Conservation (phyloP, 148 eudicot genomes). For the Polygonum aviculare region DNA sequence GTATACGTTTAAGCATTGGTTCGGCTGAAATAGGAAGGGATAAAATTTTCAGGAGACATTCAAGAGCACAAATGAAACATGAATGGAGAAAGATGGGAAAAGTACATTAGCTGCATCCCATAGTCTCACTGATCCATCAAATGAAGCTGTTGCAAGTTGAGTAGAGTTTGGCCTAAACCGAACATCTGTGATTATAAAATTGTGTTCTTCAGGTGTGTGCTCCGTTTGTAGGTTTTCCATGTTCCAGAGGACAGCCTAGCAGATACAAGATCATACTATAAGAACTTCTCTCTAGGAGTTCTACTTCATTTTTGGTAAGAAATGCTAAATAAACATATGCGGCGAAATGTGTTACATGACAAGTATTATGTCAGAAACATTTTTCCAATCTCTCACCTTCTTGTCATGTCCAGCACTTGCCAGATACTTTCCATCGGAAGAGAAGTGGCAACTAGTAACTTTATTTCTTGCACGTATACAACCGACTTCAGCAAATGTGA, state of each 20-base stretch:
- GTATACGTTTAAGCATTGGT: constrained; percentile 60
- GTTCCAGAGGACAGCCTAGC: constrained; percentile 82
- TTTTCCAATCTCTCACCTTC: constrained; percentile 40
- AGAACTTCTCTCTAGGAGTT: background rate
- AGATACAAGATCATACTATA: constrained; percentile 5
- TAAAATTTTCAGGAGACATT: background rate
- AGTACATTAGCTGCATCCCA: constrained; percentile 92
- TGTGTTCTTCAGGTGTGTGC: constrained; percentile 73
- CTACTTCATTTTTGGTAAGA: background rate
- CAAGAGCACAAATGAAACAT: background rate
- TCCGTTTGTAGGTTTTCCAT: constrained; percentile 78
- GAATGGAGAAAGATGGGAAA: constrained; percentile 12
- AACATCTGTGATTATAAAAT: constrained; percentile 61
- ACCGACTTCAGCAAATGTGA: constrained; percentile 75
- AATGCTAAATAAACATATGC: background rate
- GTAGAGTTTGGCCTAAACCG: constrained; percentile 82
- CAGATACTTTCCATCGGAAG: constrained; percentile 82
- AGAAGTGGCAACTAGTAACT: constrained; percentile 85
- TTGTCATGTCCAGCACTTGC: constrained; percentile 94
- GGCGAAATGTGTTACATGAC: background rate
- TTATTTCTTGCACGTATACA: constrained; percentile 64
- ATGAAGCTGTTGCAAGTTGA: constrained; percentile 77
- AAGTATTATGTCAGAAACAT: background rate
- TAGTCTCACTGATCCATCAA: constrained; percentile 78
- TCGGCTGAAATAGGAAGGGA: constrained; percentile 54